Base-by-base conservation (phyloP, 73 alveolate genomes). In the Paramecium sonneborni region DNA sequence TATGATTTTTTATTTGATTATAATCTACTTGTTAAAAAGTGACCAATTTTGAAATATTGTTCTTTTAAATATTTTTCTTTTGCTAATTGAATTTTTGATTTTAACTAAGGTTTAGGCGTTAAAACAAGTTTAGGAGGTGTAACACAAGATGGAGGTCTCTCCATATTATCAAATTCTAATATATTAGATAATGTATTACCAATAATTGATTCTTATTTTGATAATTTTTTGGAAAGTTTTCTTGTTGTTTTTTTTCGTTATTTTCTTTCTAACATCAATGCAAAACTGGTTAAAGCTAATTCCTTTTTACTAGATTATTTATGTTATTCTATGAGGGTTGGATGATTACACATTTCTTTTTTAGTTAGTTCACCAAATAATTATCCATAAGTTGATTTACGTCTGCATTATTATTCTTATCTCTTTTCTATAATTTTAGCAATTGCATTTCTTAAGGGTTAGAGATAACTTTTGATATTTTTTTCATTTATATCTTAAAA, bases 81-180 rank as follows among this genome's bases (percentile, higher is more conserved):
- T 26, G 20, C 20, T 15, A 62, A 32, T 12, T 62, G 5, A 26
- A 7, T 62, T 62, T 62, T 62, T 30, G 48, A 62, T 62, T 62
- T 62, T 62, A 30, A 32, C 84, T 62, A 20, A 62, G 84, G 84
- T 62, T 32, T 62, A 0, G 39, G 44, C 20, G 84, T 62, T n/a
- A 26, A 30, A 18, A 18, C 14, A 5, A 52, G 4, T 62, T 32
- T 62, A 62, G 84, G 84, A 26, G 84, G 84, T 1, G 84, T 62
- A 15, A 30, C 24, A 15, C 84, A 62, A 30, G 84, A 30, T 1
- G 84, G 84, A 26, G 84, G 84, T 62, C 84, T 62, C 6, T 62
- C 84, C 84, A 62, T 62, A 62, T 62, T 62, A 10, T 62, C 84
- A 62, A 62, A 62, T 62, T 62, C 84, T 62, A 62, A 26, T 26